phyloP scores from a whole-genome alignment of 164 flowering plant species.

The Platanus orientalis region DNA sequence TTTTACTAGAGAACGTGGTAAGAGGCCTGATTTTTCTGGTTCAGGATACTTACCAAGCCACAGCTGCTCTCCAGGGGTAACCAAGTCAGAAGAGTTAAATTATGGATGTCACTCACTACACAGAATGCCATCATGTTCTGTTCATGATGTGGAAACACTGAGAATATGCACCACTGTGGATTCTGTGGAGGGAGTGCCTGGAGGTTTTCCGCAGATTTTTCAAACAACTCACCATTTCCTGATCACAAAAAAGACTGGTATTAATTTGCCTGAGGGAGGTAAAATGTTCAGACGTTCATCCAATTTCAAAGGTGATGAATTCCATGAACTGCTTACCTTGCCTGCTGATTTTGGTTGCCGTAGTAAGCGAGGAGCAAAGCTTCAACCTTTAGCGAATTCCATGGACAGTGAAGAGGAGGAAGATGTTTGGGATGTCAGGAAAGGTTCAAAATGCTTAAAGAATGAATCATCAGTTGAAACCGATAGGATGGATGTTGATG shows the following conservation, averaged over 20 bases:
- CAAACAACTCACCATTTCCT: too few species aligned
- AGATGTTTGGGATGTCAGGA: constrained; percentile 19
- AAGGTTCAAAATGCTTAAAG: constrained; percentile 13
- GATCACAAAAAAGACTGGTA: too few species aligned
- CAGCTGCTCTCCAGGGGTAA: constrained; percentile 11
- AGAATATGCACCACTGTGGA: constrained; percentile 34
- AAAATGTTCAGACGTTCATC: constrained; percentile 23
- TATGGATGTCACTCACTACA: constrained; percentile 10
- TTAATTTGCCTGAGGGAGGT: constrained; percentile 30
- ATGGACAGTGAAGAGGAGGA: constrained; percentile 34
- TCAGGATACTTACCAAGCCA: constrained; percentile 14
- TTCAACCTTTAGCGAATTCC: constrained; percentile 30
- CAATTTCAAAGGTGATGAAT: constrained; percentile 27
- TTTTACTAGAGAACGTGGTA: constrained; percentile 17
- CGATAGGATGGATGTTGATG: constrained; percentile 44
- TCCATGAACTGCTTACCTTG: constrained; percentile 20
- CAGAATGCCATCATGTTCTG: constrained; percentile 16
- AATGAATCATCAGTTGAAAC: constrained; percentile 76
- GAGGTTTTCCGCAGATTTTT: constrained; percentile 35
- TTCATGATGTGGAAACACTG: constrained; percentile 21
- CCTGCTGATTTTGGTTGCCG: constrained; percentile 23
- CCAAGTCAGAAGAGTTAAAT: constrained; percentile 16
- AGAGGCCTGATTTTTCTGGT: constrained; percentile 19
- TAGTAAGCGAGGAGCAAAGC: constrained; percentile 28
- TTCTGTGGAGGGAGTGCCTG: constrained; percentile 27